A percentile compares a stretch with the other conserved stretches of the same genome.
Conservation (phyloP, 2,329 filamentous ascomycete genomes). For the Magnaporthiopsis rhizophila region DNA sequence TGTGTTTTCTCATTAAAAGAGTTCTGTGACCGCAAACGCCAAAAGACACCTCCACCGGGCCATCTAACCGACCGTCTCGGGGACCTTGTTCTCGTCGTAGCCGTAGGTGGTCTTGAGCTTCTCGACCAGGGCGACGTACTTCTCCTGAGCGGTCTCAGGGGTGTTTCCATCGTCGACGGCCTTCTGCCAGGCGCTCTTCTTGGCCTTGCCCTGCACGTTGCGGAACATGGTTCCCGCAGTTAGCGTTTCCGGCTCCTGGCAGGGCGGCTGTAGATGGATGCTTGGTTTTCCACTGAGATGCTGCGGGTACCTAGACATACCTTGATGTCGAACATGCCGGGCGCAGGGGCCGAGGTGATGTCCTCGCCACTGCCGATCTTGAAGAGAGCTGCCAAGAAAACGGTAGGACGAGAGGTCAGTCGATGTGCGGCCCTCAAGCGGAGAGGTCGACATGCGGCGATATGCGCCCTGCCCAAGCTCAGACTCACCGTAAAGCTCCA, state of each 20-base stretch:
- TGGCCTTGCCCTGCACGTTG: conserved; percentile 60
- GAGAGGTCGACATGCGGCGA: background rate
- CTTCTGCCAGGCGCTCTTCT: conserved; percentile 71
- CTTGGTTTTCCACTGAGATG: background rate
- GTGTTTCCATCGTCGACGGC: conserved; percentile 55
- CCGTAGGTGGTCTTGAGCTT: conserved; percentile 62
- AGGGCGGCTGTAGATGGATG: background rate
- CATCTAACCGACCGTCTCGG: conserved; percentile 42
- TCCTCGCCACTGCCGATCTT: conserved; percentile 52
- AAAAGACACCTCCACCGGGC: background rate
- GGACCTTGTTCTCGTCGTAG: conserved; percentile 55
- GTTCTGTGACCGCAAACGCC: too few species aligned
- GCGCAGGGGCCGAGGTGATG: conserved; percentile 44
- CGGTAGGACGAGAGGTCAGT: background rate
- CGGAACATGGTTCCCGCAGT: background rate
- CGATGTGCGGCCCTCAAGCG: background rate
- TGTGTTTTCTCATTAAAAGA: background rate
- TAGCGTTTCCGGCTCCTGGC: background rate
- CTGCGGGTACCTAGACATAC: conserved; percentile 26
- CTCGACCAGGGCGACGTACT: conserved; percentile 69
- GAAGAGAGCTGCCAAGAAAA: conserved; percentile 41
- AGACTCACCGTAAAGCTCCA: conserved; percentile 52
- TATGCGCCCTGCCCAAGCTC: background rate
- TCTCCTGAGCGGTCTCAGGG: conserved; percentile 61
- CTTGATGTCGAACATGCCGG: conserved; percentile 65